These are phyloP conservation scores for Canariomyces notabilis DNA, from an alignment of 2,329 filamentous ascomycete species.

Conservation along the genomic window DNA sequence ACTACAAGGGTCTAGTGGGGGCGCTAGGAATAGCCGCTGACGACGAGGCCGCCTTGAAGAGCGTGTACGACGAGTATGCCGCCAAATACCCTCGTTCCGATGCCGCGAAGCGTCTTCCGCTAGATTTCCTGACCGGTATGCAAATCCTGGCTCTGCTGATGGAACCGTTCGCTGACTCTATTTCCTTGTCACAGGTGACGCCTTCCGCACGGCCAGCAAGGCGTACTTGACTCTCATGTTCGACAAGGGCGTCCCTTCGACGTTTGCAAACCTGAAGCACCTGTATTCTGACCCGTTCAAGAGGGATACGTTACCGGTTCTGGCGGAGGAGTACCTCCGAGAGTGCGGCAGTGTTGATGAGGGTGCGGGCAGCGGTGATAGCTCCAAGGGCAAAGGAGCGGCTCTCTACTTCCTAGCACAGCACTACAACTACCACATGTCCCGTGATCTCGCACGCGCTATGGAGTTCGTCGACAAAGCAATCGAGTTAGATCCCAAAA, in stretches of 20 bases:
- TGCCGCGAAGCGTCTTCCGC: conserved; percentile 75
- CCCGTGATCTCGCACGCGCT: conserved; percentile 77
- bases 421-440: conserved; percentile 90
- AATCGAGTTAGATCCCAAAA: conserved; percentile 71
- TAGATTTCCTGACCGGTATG: conserved; percentile 78
- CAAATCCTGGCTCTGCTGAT: conserved; percentile 1
- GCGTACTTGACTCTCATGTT: conserved; percentile 79
- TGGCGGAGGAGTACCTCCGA: conserved; percentile 74
- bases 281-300: conserved; percentile 77
- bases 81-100: conserved; percentile 78
- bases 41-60: conserved; percentile 57
- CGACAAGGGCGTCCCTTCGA: conserved; percentile 87
- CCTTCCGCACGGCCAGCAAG: conserved; percentile 73
- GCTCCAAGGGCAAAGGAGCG: conserved; percentile 64
- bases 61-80: conserved; percentile 75
- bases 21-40: conserved; percentile 56
- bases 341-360: conserved; percentile 45
- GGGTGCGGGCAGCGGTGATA: conserved; percentile 39
- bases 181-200: conserved; percentile 59
- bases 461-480: conserved; percentile 78
- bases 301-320: conserved; percentile 65
- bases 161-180: conserved; percentile 16
- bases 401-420: conserved; percentile 92
- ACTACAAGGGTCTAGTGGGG: conserved; percentile 74
- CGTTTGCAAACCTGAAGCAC: conserved; percentile 94